Evolutionary conservation across 1,284 basidiomycete genomes (phyloP).

Genomic region (Apiotrichum laibachii): DNA sequence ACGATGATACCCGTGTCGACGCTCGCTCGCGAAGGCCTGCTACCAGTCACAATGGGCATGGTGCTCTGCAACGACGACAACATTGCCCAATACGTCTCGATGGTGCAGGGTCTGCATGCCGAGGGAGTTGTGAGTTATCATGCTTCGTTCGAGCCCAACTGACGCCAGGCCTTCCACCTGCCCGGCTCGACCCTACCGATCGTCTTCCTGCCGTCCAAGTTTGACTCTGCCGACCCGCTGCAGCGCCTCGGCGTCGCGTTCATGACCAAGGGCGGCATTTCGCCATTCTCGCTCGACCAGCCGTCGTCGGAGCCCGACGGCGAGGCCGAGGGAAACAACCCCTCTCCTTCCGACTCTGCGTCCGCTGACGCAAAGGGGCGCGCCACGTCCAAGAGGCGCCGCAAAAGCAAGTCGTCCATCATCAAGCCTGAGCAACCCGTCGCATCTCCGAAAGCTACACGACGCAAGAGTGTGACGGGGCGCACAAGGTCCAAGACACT

Average conservation of each 20-base stretch:
- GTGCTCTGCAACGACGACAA: slow-evolving; percentile 45
- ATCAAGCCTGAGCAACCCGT: background rate
- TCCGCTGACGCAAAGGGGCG: background rate
- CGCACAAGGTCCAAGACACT: background rate
- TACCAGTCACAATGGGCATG: slow-evolving; percentile 48
- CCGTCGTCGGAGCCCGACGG: background rate
- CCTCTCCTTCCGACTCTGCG: too few species aligned
- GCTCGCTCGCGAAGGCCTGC: slow-evolving; percentile 43
- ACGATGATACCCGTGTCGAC: slow-evolving; percentile 49
- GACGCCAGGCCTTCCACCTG: slow-evolving; percentile 41
- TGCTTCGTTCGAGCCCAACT: background rate
- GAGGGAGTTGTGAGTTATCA: slow-evolving; percentile 43
- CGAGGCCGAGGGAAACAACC: background rate
- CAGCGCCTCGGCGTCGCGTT: slow-evolving; percentile 46
- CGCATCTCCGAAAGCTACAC: background rate
- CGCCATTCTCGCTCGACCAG: slow-evolving; percentile 12
- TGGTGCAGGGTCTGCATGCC: slow-evolving; percentile 46
- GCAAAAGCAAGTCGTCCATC: slow-evolving; percentile 9
- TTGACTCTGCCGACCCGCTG: slow-evolving; percentile 41
- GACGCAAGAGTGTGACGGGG: background rate
- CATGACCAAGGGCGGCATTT: slow-evolving; percentile 43
- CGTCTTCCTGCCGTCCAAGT: slow-evolving; percentile 48
- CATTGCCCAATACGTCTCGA: slow-evolving; percentile 34
- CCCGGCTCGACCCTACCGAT: slow-evolving; percentile 35
- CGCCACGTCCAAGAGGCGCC: slow-evolving; percentile 5